Evolutionary conservation across 306 rosid species (phyloP).

Genomic region (Cicer judaicum): DNA sequence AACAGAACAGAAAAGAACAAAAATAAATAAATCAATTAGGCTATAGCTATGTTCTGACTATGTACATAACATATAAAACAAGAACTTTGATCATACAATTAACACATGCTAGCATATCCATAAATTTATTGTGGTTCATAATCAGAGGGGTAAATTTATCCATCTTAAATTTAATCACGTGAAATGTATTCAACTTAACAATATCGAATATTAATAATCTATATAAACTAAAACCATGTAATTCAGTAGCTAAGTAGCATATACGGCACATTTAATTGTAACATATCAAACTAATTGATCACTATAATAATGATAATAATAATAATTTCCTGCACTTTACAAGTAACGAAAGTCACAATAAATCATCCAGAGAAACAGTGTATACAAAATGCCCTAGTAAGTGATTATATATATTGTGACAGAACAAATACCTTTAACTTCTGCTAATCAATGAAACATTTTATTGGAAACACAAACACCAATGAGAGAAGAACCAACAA

Average conservation of each 20-base stretch:
- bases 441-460: background rate
- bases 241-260: background rate
- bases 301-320: background rate
- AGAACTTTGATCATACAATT: background rate
- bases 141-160: too few species aligned
- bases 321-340: background rate
- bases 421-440: background rate
- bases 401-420: background rate
- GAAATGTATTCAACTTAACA: too few species aligned
- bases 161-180: too few species aligned
- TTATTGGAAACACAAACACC: background rate
- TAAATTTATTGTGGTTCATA: too few species aligned
- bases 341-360: background rate
- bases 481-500: conserved; percentile 3
- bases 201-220: too few species aligned
- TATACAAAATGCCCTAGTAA: background rate
- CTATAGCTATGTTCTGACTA: background rate
- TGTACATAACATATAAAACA: background rate
- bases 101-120: background rate
- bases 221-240: too few species aligned
- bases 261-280: background rate
- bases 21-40: background rate
- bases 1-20: background rate
- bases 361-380: background rate
- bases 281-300: too few species aligned